phyloP scores from a whole-genome alignment of 2,329 filamentous ascomycete species.

The Gyromitra esculenta region DNA sequence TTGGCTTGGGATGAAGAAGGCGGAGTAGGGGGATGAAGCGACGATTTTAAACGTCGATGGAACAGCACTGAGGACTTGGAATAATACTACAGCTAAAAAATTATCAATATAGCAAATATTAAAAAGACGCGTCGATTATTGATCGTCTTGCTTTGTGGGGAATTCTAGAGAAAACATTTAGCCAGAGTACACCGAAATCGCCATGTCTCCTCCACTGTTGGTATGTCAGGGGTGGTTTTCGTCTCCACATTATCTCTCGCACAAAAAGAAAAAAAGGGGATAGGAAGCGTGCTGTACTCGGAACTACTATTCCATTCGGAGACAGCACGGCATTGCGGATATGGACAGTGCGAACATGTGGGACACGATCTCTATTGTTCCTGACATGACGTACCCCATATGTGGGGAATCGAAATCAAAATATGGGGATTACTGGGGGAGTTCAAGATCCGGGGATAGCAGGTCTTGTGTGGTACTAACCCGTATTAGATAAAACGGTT shows the following conservation, averaged over 20 bases:
- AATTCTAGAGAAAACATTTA: neutral
- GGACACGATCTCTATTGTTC: neutral
- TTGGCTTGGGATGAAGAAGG: neutral
- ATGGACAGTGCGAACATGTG: neutral
- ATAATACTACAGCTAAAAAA: neutral
- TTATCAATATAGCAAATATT: neutral
- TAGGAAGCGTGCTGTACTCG: neutral
- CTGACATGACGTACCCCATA: slow-evolving; percentile 29
- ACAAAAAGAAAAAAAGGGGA: neutral
- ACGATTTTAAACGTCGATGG: neutral
- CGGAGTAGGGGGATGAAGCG: neutral
- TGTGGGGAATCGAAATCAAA: neutral
- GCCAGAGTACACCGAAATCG: neutral
- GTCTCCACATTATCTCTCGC: neutral
- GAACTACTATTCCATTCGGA: neutral
- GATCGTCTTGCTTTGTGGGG: neutral
- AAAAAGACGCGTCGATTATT: neutral
- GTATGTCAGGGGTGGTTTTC: neutral
- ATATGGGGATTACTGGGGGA: slow-evolving; percentile 7
- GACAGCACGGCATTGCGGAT: slow-evolving; percentile 16
- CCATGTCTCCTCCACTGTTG: neutral
- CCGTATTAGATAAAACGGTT: neutral
- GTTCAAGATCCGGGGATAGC: neutral
- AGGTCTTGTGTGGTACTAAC: neutral
- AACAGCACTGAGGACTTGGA: neutral